phyloP scores from a whole-genome alignment of 768 basidiomycete genomes.

The Tricholomella constricta region DNA sequence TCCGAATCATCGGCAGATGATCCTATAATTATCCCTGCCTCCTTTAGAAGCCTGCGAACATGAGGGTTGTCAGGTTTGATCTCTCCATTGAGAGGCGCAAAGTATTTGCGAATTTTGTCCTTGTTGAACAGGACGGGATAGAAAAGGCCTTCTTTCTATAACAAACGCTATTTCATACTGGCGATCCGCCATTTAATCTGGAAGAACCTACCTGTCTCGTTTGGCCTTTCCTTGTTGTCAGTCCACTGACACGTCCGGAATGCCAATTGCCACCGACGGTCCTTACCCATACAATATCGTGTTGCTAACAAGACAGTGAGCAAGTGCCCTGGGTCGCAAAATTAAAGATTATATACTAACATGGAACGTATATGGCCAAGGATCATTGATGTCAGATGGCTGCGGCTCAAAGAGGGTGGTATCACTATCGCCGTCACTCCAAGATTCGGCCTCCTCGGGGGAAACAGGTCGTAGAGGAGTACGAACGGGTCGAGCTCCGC shows the following conservation, averaged over 20 bases:
- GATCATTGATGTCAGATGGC: conserved; percentile 48
- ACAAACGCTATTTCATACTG: background rate
- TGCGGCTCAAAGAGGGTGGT: conserved; percentile 28
- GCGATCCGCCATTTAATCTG: background rate
- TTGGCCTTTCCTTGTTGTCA: conserved; percentile 43
- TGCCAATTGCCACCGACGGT: conserved; percentile 54
- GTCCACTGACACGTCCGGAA: conserved; percentile 48
- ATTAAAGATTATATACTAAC: conserved; percentile 30
- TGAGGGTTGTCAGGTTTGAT: conserved; percentile 59
- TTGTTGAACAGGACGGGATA: conserved; percentile 55
- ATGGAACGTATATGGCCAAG: conserved; percentile 55
- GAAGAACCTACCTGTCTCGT: conserved; percentile 45
- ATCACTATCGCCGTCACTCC: conserved; percentile 39
- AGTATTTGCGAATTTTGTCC: conserved; percentile 55
- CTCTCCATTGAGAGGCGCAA: conserved; percentile 65
- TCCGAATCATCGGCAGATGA: conserved; percentile 5
- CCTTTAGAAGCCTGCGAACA: conserved; percentile 47
- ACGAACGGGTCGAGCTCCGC: conserved; percentile 4
- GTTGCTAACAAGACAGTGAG: conserved; percentile 13
- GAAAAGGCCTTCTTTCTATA: conserved; percentile 50
- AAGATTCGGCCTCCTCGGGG: conserved; percentile 36
- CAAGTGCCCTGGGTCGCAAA: background rate
- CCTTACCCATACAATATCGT: conserved; percentile 55
- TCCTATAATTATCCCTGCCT: conserved; percentile 36
- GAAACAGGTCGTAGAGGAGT: conserved; percentile 31